Evolutionary conservation across 768 basidiomycete genomes (phyloP).

Genomic region (Lactifluus subvellereus): DNA sequence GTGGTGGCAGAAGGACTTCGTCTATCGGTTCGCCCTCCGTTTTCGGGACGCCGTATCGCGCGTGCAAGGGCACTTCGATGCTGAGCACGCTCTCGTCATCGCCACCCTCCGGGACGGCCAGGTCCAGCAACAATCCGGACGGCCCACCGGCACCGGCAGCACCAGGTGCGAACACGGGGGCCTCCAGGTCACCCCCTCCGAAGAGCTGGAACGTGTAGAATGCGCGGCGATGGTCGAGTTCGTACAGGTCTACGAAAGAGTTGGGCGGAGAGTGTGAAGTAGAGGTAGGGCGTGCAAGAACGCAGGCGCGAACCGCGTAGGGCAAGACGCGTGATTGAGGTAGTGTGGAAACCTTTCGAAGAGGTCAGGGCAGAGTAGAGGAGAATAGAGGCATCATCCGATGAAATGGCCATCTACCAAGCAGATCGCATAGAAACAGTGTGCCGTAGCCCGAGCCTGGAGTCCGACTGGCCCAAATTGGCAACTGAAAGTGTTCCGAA

Average conservation of each 20-base stretch:
- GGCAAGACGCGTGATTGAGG: slow-evolving; percentile 3
- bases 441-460: too few relatives aligned
- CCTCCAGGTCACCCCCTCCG: slow-evolving; percentile 14
- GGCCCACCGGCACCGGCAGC: not conserved
- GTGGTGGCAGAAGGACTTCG: slow-evolving; percentile 4
- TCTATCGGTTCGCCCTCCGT: not conserved
- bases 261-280: slow-evolving; percentile 6
- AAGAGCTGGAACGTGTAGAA: slow-evolving; percentile 17
- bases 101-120: slow-evolving; percentile 1
- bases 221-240: not conserved
- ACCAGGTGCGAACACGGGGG: not conserved
- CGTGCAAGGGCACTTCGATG: slow-evolving; percentile 10
- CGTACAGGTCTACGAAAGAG: slow-evolving; percentile 14
- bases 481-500: too few relatives aligned
- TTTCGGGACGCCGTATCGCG: slow-evolving; percentile 12
- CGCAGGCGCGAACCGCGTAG: not conserved
- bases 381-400: not conserved
- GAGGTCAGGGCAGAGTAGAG: slow-evolving; percentile 6
- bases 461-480: too few relatives aligned
- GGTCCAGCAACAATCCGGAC: slow-evolving; percentile 4
- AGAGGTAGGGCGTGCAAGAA: slow-evolving; percentile 6
- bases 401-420: not conserved
- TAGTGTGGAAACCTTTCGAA: slow-evolving; percentile 6
- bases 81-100: not conserved
- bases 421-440: too few relatives aligned